Base-by-base conservation (phyloP, 805 yeast genomes). In the Candida vartiovaarae region DNA sequence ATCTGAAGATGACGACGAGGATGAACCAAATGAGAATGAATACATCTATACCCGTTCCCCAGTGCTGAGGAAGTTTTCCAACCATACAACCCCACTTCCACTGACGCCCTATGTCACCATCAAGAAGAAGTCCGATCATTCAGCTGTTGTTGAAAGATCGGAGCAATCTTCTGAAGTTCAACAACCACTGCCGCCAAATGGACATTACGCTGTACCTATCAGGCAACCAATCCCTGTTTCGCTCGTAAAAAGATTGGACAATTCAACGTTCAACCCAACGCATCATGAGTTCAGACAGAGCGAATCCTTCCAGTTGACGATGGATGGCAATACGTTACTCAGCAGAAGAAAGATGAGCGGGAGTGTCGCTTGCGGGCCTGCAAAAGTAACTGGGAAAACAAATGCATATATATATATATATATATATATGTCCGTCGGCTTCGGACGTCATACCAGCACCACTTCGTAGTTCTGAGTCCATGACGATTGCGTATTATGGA, bases 301-400 rank as follows among this genome's bases (percentile, higher is more conserved):
- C 38, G 51, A 50, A 25, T 44, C 50, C 1, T 58, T 58, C 48
- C 47, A 54, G 29, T 35, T 58, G 46, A 54, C 45, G n/a, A 43
- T 58, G 39, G 61, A 57, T 28, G 52, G 51, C 4, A 57, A 57
- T 34, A 58, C 62, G 1, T 36, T 58, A 37, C 43, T 58, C 32
- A 58, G 49, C 38, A 58, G 62, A 52, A 49, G 62, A 20, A 58
- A 50, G 35, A 48, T 47, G 43, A 44, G 48, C 27, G 49, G 49
- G 10, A 46, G 50, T 32, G n/a, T 46, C 8, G 53, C 47, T 4
- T 46, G 50, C 41, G 53, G 53, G 3, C 49, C 52, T 15, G 20
- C 20, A 15, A 15, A 15, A 15, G 20, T 15, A 15, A 15, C 20
- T 15, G 20, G 20, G 20, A 15, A 15, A 15, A 15, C 20, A 15